Conservation (phyloP, 768 basidiomycete genomes). For the Panaeolus papilionaceus region DNA sequence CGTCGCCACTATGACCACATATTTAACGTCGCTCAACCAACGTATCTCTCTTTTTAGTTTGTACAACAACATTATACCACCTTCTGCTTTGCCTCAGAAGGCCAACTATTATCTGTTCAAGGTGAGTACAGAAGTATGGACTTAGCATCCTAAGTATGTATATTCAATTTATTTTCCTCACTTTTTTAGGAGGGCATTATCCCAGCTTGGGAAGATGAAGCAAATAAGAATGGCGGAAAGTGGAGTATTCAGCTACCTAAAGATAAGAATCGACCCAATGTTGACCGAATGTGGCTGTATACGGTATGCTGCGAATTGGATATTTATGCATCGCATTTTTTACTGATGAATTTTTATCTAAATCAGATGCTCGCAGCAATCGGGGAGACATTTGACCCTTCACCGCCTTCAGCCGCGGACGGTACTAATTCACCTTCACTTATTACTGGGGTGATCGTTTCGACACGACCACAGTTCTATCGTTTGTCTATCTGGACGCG, state of each 20-base stretch:
- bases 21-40: constrained; percentile 20
- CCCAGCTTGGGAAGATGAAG: constrained; percentile 97
- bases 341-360: constrained; percentile 16
- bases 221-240: constrained; percentile 97
- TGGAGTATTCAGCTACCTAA: constrained; percentile 98
- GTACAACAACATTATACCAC: constrained; percentile 97
- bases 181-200: constrained; percentile 87
- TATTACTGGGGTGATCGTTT: constrained; percentile 94
- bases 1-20: constrained; percentile 14
- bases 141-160: neutral
- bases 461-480: constrained; percentile 93
- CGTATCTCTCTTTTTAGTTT: constrained; percentile 53
- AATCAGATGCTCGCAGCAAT: constrained; percentile 98
- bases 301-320: constrained; percentile 59
- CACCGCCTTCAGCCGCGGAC: constrained; percentile 56
- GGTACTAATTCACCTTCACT: constrained; percentile 58
- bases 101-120: constrained; percentile 99
- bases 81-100: constrained; percentile 90
- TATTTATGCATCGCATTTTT: constrained; percentile 13
- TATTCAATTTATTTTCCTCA: constrained; percentile 12
- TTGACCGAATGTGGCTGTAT: constrained; percentile 98
- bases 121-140: constrained; percentile 45
- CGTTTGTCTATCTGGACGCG: constrained; percentile 98
- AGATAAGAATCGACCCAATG: constrained; percentile 84
- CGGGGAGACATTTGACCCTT: constrained; percentile 97